These are phyloP conservation scores for Tylopilus subfusipes DNA, from an alignment of 768 basidiomycete species.

Conservation along the genomic window DNA sequence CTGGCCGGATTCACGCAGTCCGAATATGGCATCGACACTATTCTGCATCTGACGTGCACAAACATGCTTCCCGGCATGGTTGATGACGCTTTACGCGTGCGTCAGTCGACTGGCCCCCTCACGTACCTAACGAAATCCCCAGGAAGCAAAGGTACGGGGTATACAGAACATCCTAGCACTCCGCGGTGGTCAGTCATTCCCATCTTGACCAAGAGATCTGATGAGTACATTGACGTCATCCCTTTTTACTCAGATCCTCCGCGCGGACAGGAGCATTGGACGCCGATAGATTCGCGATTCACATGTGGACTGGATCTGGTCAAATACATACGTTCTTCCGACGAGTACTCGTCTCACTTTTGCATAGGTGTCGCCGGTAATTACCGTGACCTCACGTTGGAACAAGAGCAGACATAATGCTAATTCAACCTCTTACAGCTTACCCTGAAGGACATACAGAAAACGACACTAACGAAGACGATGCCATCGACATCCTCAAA, in stretches of 20 bases:
- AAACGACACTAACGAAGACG: slow-evolving; percentile 51
- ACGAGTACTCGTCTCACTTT: slow-evolving; percentile 79
- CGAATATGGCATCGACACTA: slow-evolving; percentile 76
- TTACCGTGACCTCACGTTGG: background rate
- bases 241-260: slow-evolving; percentile 67
- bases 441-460: slow-evolving; percentile 91
- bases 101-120: slow-evolving; percentile 15
- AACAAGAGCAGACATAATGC: background rate
- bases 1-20: slow-evolving; percentile 75
- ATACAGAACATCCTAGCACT: slow-evolving; percentile 90
- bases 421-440: slow-evolving; percentile 41
- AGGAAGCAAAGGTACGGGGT: slow-evolving; percentile 78
- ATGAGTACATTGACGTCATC: background rate
- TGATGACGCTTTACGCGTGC: slow-evolving; percentile 78
- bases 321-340: slow-evolving; percentile 73
- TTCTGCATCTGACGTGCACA: slow-evolving; percentile 95
- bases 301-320: slow-evolving; percentile 87
- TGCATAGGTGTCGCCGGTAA: slow-evolving; percentile 93
- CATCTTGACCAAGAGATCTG: background rate
- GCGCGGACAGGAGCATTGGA: slow-evolving; percentile 91
- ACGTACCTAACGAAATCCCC: slow-evolving; percentile 5
- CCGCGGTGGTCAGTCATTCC: slow-evolving; percentile 65
- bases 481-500: slow-evolving; percentile 68
- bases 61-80: slow-evolving; percentile 91
- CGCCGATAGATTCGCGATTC: slow-evolving; percentile 79